Percentiles rank a stretch among this genome's conserved stretches.
Evolutionary conservation across 1,139 yeast species (phyloP).

Genomic region (Taphrina communis): DNA sequence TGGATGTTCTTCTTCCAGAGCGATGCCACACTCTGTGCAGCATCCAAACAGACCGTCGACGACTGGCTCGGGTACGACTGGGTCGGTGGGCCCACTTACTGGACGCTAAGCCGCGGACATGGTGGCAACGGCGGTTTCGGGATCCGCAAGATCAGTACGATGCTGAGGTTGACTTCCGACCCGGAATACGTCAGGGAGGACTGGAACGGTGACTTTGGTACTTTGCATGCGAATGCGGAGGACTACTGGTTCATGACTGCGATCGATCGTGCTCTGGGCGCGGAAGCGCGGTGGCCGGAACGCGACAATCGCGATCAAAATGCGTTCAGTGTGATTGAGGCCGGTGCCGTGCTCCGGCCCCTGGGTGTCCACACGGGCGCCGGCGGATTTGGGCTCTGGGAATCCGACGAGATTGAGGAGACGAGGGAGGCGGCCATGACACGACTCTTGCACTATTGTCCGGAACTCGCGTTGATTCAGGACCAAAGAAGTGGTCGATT

Average conservation of each 20-base stretch:
- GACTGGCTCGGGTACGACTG: slow-evolving; percentile 40
- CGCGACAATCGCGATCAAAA: slow-evolving; percentile 16
- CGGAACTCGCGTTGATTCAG: slow-evolving; percentile 14
- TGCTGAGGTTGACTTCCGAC: slow-evolving; percentile 25
- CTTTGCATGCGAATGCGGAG: slow-evolving; percentile 21
- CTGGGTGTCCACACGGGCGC: slow-evolving; percentile 30
- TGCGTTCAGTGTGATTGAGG: slow-evolving; percentile 2
- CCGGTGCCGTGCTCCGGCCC: slow-evolving; percentile 12
- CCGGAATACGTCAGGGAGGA: slow-evolving; percentile 1
- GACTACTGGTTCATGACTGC: slow-evolving; percentile 35
- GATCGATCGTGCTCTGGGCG: slow-evolving; percentile 26
- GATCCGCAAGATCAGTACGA: slow-evolving; percentile 16
- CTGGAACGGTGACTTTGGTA: neutral
- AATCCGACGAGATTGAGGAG: neutral
- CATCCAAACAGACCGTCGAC: slow-evolving; percentile 31
- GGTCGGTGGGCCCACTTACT: slow-evolving; percentile 26
- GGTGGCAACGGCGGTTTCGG: slow-evolving; percentile 36
- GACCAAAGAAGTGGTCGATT: slow-evolving; percentile 16
- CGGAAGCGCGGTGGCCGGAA: slow-evolving; percentile 30
- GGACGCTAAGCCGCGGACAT: slow-evolving; percentile 19
- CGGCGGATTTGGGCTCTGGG: slow-evolving; percentile 18
- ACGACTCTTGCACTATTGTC: slow-evolving; percentile 23
- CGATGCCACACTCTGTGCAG: slow-evolving; percentile 27
- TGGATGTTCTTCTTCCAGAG: slow-evolving; percentile 39
- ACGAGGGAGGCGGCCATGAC: neutral